Evolutionary conservation across 2,329 filamentous ascomycete genomes (phyloP), one percentile per base, ranked within the genome.

Genomic region (Fusarium luffae): DNA sequence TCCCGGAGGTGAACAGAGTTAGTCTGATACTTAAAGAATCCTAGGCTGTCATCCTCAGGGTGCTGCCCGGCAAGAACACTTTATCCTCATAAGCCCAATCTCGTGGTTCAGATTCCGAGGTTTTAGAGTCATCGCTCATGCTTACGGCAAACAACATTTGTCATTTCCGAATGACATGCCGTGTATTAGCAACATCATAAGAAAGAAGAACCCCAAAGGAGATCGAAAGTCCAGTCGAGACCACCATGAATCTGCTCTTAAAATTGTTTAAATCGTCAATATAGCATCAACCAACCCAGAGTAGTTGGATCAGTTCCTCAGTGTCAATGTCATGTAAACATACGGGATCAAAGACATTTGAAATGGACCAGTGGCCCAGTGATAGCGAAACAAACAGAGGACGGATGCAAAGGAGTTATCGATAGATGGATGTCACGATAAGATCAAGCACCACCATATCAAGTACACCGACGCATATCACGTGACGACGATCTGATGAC

Each of bases 401-500:
- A 19, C 18, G n/a, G n/a, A 18, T 12, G 8, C 1, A 41, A 21
- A 23, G 12, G 21, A 51, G 7, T 52, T 27, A 52, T 52, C n/a
- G 8, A n/a, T 28, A 18, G 6, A 7, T 12, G 9, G 6, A 7
- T 12, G 9, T 18, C 34, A 37, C 18, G 49, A 52, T 42, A 52
- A 41, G 49, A 52, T 28, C n/a, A 40, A 37, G 48, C 21, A 37
- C 5, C 16, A 40, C 16, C 23, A 27, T 25, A 41, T 41, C 32
- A 13, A 21, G 13, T 25, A 25, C 18, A 37, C 10, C 25, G 21
- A 52, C 18, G 23, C 5, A 51, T 27, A 28, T 32, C 63, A 66
- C 63, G 63, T 66, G 63, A 66, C 28, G 21, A 32, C 28, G 18
- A 48, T 66, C 47, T 54, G 32, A 66, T 66, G 63, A 64, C 64